phyloP scores from a whole-genome alignment of 768 basidiomycete genomes.

The Russula lepida region DNA sequence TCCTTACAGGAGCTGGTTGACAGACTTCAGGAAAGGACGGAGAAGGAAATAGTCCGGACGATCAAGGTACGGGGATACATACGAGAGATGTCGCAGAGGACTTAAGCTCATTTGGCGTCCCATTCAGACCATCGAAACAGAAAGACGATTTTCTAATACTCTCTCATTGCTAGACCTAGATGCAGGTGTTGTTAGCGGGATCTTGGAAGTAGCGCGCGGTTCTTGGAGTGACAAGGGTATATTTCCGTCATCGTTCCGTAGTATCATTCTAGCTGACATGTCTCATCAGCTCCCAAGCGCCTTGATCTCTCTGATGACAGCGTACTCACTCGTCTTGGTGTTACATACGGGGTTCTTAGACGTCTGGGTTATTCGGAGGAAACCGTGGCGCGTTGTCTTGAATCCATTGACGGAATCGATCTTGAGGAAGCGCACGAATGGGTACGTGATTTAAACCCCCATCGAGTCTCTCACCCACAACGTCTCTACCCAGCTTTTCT shows the following conservation, averaged over 20 bases:
- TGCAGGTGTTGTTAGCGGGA: slow-evolving; percentile 43
- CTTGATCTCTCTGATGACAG: slow-evolving; percentile 64
- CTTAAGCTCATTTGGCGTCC: neutral
- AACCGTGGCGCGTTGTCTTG: slow-evolving; percentile 64
- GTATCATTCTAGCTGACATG: neutral
- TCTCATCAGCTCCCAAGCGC: slow-evolving; percentile 28
- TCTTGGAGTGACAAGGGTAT: slow-evolving; percentile 32
- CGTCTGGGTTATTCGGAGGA: slow-evolving; percentile 68
- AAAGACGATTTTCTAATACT: slow-evolving; percentile 61
- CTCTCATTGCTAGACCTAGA: slow-evolving; percentile 60
- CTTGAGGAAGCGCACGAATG: slow-evolving; percentile 89
- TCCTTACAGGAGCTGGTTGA: slow-evolving; percentile 69
- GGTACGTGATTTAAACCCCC: slow-evolving; percentile 40
- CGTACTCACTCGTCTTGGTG: slow-evolving; percentile 55
- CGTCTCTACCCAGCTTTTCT: slow-evolving; percentile 43
- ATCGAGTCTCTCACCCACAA: neutral
- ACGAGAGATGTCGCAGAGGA: neutral
- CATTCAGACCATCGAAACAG: slow-evolving; percentile 69
- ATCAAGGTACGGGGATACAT: slow-evolving; percentile 47
- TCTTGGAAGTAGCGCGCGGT: slow-evolving; percentile 35
- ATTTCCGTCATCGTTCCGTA: neutral
- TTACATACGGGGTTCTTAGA: slow-evolving; percentile 74
- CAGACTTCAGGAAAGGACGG: slow-evolving; percentile 76
- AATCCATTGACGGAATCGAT: slow-evolving; percentile 52
- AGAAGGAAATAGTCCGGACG: slow-evolving; percentile 69